Conservation (phyloP, 148 eudicot genomes). For the Rhododendron vialii region DNA sequence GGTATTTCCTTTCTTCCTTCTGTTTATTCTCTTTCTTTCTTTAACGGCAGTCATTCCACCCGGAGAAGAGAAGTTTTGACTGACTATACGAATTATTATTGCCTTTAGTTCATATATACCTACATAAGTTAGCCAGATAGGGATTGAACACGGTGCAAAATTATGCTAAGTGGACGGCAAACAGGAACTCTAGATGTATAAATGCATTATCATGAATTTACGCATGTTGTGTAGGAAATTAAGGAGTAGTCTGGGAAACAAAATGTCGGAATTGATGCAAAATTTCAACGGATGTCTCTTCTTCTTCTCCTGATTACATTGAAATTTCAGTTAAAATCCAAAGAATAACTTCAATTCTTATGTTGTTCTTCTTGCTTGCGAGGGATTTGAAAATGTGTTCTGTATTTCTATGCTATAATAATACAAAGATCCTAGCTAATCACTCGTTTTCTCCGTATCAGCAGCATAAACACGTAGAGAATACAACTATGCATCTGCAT, state of each 20-base stretch:
- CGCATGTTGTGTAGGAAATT: neutral
- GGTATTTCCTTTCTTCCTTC: conserved; percentile 52
- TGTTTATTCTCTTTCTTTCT: neutral
- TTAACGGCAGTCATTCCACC: neutral
- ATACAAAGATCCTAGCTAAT: neutral
- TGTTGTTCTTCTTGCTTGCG: neutral
- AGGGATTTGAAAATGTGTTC: neutral
- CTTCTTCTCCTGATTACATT: neutral
- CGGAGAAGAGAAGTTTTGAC: neutral
- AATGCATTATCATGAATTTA: neutral
- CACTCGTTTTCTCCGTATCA: neutral
- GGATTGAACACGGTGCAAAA: neutral
- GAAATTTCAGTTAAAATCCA: neutral
- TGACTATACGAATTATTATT: neutral
- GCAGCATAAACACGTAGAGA: neutral
- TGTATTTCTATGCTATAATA: neutral
- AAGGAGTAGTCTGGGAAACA: neutral
- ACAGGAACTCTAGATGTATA: neutral
- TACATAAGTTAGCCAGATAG: neutral
- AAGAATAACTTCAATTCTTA: neutral
- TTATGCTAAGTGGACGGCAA: neutral
- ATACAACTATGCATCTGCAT: neutral
- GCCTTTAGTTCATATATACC: neutral
- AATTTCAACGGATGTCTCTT: neutral
- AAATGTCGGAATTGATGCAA: neutral